Base-by-base conservation (phyloP, 306 rosid species). In the Cicer arietinum region DNA sequence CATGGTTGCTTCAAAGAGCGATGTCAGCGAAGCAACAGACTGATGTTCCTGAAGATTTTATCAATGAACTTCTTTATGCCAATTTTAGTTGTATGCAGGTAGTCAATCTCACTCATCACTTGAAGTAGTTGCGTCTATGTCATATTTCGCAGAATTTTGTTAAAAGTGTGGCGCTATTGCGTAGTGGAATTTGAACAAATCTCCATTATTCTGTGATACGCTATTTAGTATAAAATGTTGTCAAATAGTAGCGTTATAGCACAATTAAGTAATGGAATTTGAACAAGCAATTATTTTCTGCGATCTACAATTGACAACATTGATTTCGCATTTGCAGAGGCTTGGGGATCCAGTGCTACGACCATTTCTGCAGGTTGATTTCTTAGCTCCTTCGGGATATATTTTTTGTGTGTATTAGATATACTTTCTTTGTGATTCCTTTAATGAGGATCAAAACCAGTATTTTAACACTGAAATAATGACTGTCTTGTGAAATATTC, bases 1-100 rank as follows among this genome's bases (percentile, higher is more conserved):
- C 98, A 53, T 94, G 98, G 98, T 82, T 94, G 85, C 91, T 94
- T 84, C 98, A 94, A 90, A 94, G 93, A 84, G 98, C 97, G 76
- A 91, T 94, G 98, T 91, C 97, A 30, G 98, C 95, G 43, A 91
- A 89, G 79, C 81, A 82, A 79, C 84, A 73, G 53, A 76, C 91
- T 37, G 83, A 87, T 83, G 87, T 94, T 79, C 84, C 95, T 25
- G 84, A 83, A 67, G 92, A 90, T 81, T 94, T 94, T 61, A 91
- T 94, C 13, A 94, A 89, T 80, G 96, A 94, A 74, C 97, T 94
- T 18, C 97, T 94, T 47, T 79, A 86, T 72, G 85, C 83, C 79
- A 94, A 94, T 72, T 94, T 94, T 68, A 77, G 61, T 69, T 85
- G 87, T 65, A 94, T 94, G 98, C 90, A 89, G 96, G 98, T 90